Conservation (phyloP, 805 yeast species). For the Pichia ethanolica region DNA sequence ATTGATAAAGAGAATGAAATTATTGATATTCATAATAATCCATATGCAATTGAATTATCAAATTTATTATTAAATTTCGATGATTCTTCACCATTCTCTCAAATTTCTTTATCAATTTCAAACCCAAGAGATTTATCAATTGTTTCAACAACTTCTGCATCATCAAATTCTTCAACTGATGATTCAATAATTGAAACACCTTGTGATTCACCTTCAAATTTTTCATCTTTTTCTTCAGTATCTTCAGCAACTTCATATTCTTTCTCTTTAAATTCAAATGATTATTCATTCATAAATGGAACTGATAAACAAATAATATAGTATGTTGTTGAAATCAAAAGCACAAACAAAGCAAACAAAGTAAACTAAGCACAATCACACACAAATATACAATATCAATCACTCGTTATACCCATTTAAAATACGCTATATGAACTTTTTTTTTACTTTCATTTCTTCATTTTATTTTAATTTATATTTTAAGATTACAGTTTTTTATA, state of each 20-base stretch:
- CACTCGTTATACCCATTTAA: too few species aligned
- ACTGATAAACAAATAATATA: too few species aligned
- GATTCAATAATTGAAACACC: constrained; percentile 16
- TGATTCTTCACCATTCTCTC: constrained; percentile 6
- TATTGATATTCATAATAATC: neutral
- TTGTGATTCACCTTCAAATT: constrained; percentile 27
- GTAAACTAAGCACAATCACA: too few species aligned
- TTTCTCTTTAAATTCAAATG: neutral
- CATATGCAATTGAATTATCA: constrained; percentile 11
- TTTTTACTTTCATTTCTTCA: too few species aligned
- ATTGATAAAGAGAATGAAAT: neutral
- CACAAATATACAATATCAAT: too few species aligned
- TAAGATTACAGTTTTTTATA: too few species aligned
- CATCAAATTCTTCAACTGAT: constrained; percentile 10
- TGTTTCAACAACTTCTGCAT: constrained; percentile 6
- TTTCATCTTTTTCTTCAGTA: constrained; percentile 26
- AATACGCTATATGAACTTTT: too few species aligned
- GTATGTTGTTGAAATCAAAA: too few species aligned
- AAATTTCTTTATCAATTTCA: neutral
- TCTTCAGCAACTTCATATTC: constrained; percentile 27
- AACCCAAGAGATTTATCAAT: constrained; percentile 2
- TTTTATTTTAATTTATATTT: too few species aligned
- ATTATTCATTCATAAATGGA: neutral
- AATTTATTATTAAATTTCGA: constrained; percentile 13
- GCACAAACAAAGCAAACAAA: too few species aligned